Percentiles rank a stretch among this genome's conserved stretches.
These are phyloP conservation scores for Tetracentron sinense DNA, from an alignment of 164 flowering plant genomes.

Conservation along the genomic window DNA sequence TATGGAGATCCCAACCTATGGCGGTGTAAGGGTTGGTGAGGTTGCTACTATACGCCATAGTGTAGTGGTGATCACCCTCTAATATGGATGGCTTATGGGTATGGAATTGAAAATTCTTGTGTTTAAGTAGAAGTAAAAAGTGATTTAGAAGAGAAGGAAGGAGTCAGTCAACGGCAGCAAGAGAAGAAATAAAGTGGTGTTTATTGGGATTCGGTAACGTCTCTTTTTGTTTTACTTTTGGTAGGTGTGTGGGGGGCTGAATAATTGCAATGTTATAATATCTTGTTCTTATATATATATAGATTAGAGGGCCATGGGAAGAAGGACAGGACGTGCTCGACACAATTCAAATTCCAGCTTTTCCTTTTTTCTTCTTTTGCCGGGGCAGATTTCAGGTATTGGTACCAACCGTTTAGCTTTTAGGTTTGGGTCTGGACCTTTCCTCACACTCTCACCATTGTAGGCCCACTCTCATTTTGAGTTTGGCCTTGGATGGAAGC, in stretches of 20 bases:
- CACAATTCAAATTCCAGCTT: conserved; percentile 10
- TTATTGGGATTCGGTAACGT: conserved; percentile 50
- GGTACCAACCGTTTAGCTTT: not conserved
- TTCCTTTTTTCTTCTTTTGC: not conserved
- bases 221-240: conserved; percentile 11
- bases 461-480: not conserved
- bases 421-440: not conserved
- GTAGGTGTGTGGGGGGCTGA: conserved; percentile 34
- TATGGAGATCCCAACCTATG: conserved; percentile 47
- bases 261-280: conserved; percentile 48
- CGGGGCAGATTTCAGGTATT: too few species aligned
- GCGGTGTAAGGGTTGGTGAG: conserved; percentile 26
- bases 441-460: not conserved
- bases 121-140: conserved; percentile 15
- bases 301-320: too few species aligned
- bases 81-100: conserved; percentile 4
- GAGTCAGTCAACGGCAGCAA: conserved; percentile 48
- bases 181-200: conserved; percentile 16
- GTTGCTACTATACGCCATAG: conserved; percentile 31
- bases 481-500: too few species aligned
- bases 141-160: too few species aligned
- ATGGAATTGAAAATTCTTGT: conserved; percentile 3
- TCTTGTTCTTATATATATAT: too few species aligned
- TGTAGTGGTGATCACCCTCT: conserved; percentile 40
- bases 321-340: not conserved